Base-by-base conservation (phyloP, 2,329 filamentous ascomycete genomes). In the Corniculantispora saksenae region DNA sequence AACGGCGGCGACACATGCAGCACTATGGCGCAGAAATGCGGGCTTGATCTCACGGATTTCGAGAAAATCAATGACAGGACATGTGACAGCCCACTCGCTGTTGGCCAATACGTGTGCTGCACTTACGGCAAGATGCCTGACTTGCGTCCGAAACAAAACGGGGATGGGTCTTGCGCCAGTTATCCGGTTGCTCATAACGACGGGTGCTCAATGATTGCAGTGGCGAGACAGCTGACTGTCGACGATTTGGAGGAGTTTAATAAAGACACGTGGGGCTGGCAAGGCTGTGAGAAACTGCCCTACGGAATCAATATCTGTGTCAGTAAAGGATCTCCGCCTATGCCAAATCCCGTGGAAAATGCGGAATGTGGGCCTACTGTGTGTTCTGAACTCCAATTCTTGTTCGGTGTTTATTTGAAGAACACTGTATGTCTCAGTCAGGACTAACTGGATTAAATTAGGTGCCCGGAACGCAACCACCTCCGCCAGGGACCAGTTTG, bases 361-460 rank as follows among this genome's bases (percentile, higher is more conserved):
- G 72, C 74, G 5, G 63, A 69, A 4, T 78, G 83, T 69, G 83
- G 84, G 0, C 83, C 83, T 1, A 74, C 78, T 55, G 51, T 55
- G 35, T 32, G 51, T 55, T 15, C 7, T 3, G 7, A 23, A 15
- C 5, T 53, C 12, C 48, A 8, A 25, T 25, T 53, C 15, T n/a
- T 10, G 32, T 32, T 32, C 32, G 32, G 32, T 32, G 32, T 32
- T 32, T 6, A 32, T 32, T n/a, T n/a, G n/a, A n/a, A n/a, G n/a
- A 32, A 32, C 10, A 32, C 32, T 32, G 32, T 5, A 32, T 10
- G 10, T 32, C n/a, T n/a, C 6, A 10, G 10, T 32, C 17, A 9
- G 17, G 13, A 38, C 7, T 32, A 32, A 35, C 25, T 38, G 25
- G 23, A 4, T n/a, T 4, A 3, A 32, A 4, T 9, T 32, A 55